These are phyloP conservation scores for Monosporascus sp. DNA, from an alignment of 2,329 filamentous ascomycete genomes.

Conservation along the genomic window DNA sequence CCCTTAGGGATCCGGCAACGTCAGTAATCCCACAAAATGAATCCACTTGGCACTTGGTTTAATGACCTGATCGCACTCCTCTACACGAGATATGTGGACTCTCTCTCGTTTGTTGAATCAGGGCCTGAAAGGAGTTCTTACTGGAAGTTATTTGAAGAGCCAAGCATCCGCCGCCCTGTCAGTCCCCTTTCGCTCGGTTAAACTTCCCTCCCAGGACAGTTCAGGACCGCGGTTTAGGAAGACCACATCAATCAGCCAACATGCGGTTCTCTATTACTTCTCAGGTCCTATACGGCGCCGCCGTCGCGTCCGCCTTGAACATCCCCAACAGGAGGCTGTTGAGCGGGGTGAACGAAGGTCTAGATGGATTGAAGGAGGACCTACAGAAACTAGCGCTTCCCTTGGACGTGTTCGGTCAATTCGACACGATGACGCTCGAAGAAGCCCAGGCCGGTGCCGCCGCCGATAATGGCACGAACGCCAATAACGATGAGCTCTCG, in stretches of 20 bases:
- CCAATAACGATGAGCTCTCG: too few species aligned
- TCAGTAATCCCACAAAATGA: background rate
- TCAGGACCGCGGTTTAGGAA: background rate
- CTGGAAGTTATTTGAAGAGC: background rate
- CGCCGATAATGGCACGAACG: slow-evolving; percentile 4
- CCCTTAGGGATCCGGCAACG: background rate
- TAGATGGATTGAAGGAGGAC: slow-evolving; percentile 11
- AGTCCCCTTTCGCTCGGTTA: background rate
- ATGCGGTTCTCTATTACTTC: slow-evolving; percentile 23
- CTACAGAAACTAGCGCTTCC: background rate
- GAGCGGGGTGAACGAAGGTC: background rate
- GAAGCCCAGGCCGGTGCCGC: slow-evolving; percentile 17
- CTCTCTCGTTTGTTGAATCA: too few species aligned
- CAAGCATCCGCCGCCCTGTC: background rate
- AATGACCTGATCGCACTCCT: background rate
- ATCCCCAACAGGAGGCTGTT: slow-evolving; percentile 15
- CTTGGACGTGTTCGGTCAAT: slow-evolving; percentile 21
- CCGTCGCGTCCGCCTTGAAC: slow-evolving; percentile 20
- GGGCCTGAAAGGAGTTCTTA: background rate
- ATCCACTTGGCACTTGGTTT: background rate
- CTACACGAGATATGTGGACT: background rate
- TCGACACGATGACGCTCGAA: slow-evolving; percentile 23
- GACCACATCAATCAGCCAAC: slow-evolving; percentile 4
- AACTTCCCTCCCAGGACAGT: background rate
- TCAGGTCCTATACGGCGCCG: slow-evolving; percentile 22